Evolutionary conservation across 371 early-diverging fungal species (phyloP).

Genomic region (Mortierella sp.): DNA sequence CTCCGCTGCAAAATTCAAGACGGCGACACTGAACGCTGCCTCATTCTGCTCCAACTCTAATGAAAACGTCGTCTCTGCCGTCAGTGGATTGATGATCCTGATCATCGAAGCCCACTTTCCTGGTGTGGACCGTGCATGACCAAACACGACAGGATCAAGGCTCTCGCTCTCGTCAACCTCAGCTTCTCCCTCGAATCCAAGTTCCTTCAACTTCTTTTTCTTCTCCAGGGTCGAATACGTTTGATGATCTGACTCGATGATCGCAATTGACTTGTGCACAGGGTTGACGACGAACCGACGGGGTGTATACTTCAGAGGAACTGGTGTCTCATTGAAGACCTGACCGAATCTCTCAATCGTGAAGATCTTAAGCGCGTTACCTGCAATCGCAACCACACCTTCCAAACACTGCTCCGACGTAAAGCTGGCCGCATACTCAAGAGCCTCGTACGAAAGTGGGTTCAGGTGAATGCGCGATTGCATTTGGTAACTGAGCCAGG

Average conservation of each 20-base stretch:
- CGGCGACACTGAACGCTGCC: constrained; percentile 87
- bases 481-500: constrained; percentile 92
- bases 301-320: constrained; percentile 93
- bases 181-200: constrained; percentile 34
- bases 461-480: constrained; percentile 71
- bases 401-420: constrained; percentile 90
- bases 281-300: constrained; percentile 82
- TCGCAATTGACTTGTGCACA: constrained; percentile 82
- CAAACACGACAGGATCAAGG: constrained; percentile 78
- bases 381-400: constrained; percentile 91
- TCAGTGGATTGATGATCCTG: constrained; percentile 85
- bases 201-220: constrained; percentile 58
- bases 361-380: constrained; percentile 84
- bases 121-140: constrained; percentile 71
- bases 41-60: constrained; percentile 89
- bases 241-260: constrained; percentile 90
- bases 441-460: constrained; percentile 60
- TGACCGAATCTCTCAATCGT: constrained; percentile 87
- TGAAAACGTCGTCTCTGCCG: constrained; percentile 76
- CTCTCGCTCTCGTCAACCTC: constrained; percentile 47
- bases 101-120: constrained; percentile 94
- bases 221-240: constrained; percentile 77
- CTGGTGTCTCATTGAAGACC: constrained; percentile 83
- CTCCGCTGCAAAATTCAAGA: constrained; percentile 72
- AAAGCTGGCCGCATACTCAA: constrained; percentile 82